Base-by-base conservation (phyloP, 2,329 filamentous ascomycete species). In the Hypoxylon rubiginosum region DNA sequence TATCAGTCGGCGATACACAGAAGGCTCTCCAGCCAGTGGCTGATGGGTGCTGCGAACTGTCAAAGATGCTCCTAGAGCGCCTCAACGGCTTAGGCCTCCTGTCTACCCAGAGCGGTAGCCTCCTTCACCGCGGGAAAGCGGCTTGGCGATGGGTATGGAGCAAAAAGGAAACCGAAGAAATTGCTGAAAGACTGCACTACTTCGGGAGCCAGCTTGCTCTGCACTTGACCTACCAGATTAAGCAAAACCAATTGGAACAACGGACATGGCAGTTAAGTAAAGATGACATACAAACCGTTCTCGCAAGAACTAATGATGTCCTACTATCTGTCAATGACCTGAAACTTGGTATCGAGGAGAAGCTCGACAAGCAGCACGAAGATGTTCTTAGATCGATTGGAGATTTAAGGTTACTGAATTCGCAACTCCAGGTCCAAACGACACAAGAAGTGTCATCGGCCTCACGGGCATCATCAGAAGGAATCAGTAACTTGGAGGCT, bases 161-260 rank as follows among this genome's bases (percentile, higher is more conserved):
- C 26, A 68, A 61, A 32, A 30, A 48, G 39, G 66, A 69, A 48
- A 60, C 63, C 36, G 39, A 63, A n/a, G 62, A 63, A 11, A 62
- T 59, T 13, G 39, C 51, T 28, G 15, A 41, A 13, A 45, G 58
- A 24, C 32, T 66, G 21, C 26, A 69, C 15, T 48, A 55, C n/a
- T 66, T 66, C 45, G 46, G 59, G 32, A 55, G 49, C 11, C 57
- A 61, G 32, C 50, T 69, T 17, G 8, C 39, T 17, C 17, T 69
- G 10, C 58, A 69, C n/a, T 36, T 60, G 39, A 58, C 48, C 5
- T 26, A 56, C 28, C 45, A 58, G 28, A 49, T 58, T 4, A 39
- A 24, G 39, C 43, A 63, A 13, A 24, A 8, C 7, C 54, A 58
- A 39, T 4, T 32, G 3, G 53, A 58, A 17, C 61, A 43, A 4